Percentiles rank a stretch among this genome's conserved stretches.
These are phyloP conservation scores for Fagopyrum esculentum DNA, from an alignment of 148 eudicot genomes.

Conservation along the genomic window DNA sequence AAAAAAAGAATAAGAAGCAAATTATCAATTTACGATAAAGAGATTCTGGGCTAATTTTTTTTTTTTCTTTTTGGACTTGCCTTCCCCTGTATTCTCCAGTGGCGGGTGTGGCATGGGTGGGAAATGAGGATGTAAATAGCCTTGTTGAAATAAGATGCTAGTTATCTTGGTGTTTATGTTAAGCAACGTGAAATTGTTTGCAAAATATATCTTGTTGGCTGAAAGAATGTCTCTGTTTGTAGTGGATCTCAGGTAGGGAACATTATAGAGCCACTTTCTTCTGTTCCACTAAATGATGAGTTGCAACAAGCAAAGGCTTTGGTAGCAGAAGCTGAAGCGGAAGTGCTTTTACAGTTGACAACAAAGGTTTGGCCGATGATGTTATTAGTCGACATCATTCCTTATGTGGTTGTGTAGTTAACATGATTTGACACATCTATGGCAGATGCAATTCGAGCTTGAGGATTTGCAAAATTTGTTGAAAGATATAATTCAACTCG, in stretches of 20 bases:
- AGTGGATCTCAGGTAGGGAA: conserved; percentile 84
- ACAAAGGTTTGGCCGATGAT: conserved; percentile 47
- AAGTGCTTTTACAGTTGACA: conserved; percentile 75
- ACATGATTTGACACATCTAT: conserved; percentile 16
- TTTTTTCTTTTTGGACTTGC: no score
- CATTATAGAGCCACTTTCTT: conserved; percentile 81
- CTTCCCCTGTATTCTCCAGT: no score
- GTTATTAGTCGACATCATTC: not conserved
- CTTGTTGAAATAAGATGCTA: not conserved
- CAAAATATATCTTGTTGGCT: not conserved
- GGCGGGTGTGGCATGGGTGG: not conserved
- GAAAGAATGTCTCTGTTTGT: conserved; percentile 19
- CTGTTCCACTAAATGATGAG: conserved; percentile 88
- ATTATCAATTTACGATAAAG: no score
- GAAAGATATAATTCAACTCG: conserved; percentile 53
- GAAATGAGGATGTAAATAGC: not conserved
- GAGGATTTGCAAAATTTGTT: conserved; percentile 52
- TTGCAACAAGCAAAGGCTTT: conserved; percentile 71
- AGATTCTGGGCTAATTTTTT: no score
- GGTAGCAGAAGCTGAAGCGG: conserved; percentile 73
- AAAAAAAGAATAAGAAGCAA: no score
- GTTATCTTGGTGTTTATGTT: not conserved
- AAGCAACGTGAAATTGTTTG: not conserved
- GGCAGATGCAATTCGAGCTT: conserved; percentile 70
- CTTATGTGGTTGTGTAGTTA: not conserved